These are phyloP conservation scores for Rutstroemia sp. DNA, from an alignment of 2,329 filamentous ascomycete genomes.

Conservation along the genomic window DNA sequence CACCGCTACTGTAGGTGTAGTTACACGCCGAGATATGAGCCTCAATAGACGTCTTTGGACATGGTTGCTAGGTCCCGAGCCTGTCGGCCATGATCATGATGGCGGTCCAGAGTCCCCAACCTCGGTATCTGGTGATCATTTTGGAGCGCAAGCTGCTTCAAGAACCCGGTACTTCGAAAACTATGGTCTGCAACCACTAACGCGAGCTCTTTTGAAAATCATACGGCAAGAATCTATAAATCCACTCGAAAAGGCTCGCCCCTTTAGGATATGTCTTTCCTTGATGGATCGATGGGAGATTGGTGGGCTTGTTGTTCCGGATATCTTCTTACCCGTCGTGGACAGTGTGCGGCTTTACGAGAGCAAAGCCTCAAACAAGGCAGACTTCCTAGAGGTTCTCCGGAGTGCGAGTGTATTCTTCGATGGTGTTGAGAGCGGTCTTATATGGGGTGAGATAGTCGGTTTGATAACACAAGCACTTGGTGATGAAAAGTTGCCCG, in stretches of 20 bases:
- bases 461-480: conserved; percentile 58
- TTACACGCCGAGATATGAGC: conserved; percentile 90
- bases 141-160: conserved; percentile 33
- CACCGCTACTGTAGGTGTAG: conserved; percentile 76
- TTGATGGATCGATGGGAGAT: conserved; percentile 99
- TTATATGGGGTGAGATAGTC: conserved; percentile 83
- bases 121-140: conserved; percentile 22
- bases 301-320: conserved; percentile 78
- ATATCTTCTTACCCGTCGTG: conserved; percentile 81
- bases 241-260: conserved; percentile 66
- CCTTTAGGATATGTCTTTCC: conserved; percentile 87
- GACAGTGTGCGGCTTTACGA: conserved; percentile 73
- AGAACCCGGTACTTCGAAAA: conserved; percentile 77
- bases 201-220: conserved; percentile 68
- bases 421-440: conserved; percentile 87
- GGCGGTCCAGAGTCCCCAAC: conserved; percentile 38
- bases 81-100: conserved; percentile 40
- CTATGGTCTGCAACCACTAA: conserved; percentile 68
- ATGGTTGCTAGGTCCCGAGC: conserved; percentile 84
- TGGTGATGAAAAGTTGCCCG: conserved; percentile 36
- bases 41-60: conserved; percentile 91
- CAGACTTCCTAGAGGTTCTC: conserved; percentile 77
- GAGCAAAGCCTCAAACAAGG: conserved; percentile 51
- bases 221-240: conserved; percentile 48
- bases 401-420: conserved; percentile 94